These are phyloP conservation scores for Magnolia kwangsiensis DNA, from an alignment of 164 flowering plant species.

Conservation along the genomic window DNA sequence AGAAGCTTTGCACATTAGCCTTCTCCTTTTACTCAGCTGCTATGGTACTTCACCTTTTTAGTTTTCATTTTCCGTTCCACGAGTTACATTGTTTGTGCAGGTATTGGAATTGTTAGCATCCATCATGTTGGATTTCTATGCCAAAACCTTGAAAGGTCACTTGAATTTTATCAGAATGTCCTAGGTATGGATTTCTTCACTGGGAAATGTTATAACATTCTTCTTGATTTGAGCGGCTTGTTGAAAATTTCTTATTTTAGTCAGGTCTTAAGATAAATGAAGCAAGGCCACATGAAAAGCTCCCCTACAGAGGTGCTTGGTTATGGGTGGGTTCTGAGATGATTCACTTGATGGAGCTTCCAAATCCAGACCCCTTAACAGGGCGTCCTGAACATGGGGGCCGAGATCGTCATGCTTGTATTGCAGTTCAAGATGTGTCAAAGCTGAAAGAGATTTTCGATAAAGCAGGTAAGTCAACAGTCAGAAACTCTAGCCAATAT, in stretches of 20 bases:
- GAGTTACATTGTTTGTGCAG: conserved; percentile 37
- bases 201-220: background rate
- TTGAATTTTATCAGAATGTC: conserved; percentile 81
- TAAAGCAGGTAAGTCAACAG: conserved; percentile 53
- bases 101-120: conserved; percentile 68
- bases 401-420: conserved; percentile 87
- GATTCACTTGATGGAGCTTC: conserved; percentile 99
- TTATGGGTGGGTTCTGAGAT: conserved; percentile 98
- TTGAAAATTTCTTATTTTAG: conserved; percentile 4
- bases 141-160: conserved; percentile 81
- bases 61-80: background rate
- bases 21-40: background rate
- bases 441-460: conserved; percentile 77
- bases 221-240: background rate
- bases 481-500: background rate
- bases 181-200: conserved; percentile 44
- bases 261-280: conserved; percentile 65
- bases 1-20: background rate
- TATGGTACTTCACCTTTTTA: background rate
- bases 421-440: conserved; percentile 76
- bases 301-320: conserved; percentile 98
- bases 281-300: conserved; percentile 95
- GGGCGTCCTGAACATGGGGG: conserved; percentile 96
- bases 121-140: conserved; percentile 95
- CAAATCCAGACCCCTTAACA: conserved; percentile 90